Evolutionary conservation across 1,284 basidiomycete species (phyloP).

Genomic region (Coriolopsis trogii): DNA sequence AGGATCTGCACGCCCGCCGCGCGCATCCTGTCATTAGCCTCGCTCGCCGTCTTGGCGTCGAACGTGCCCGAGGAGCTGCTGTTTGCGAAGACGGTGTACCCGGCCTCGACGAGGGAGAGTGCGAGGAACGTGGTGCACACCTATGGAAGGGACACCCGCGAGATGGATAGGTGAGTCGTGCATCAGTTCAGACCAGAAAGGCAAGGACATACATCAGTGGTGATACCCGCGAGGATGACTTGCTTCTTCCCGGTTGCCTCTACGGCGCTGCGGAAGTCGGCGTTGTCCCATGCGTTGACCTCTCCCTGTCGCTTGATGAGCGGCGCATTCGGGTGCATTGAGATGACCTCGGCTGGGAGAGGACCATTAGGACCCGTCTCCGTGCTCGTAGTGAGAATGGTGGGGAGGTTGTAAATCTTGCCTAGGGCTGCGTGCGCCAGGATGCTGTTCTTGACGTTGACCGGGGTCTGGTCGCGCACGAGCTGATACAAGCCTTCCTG

Average conservation of each 20-base stretch:
- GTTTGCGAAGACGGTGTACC: slow-evolving; percentile 50
- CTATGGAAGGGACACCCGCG: too few relatives aligned
- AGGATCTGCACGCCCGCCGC: slow-evolving; percentile 46
- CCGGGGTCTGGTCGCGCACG: slow-evolving; percentile 42
- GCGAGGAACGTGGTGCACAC: slow-evolving; percentile 49
- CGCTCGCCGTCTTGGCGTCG: slow-evolving; percentile 42
- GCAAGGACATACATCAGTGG: slow-evolving; percentile 48
- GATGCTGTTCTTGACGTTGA: slow-evolving; percentile 45
- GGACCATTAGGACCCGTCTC: slow-evolving; percentile 52
- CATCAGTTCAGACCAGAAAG: too few relatives aligned
- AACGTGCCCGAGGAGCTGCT: slow-evolving; percentile 48
- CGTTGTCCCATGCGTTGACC: slow-evolving; percentile 52
- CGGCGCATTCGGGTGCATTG: slow-evolving; percentile 46
- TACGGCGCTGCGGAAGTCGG: slow-evolving; percentile 47
- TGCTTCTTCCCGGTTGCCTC: slow-evolving; percentile 50
- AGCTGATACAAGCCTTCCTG: slow-evolving; percentile 51
- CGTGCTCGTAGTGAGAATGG: slow-evolving; percentile 45
- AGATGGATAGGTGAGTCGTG: too few relatives aligned
- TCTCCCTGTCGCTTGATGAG: slow-evolving; percentile 50
- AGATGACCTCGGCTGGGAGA: slow-evolving; percentile 45
- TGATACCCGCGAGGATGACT: slow-evolving; percentile 48
- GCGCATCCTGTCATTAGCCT: slow-evolving; percentile 51
- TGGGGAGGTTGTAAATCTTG: slow-evolving; percentile 46
- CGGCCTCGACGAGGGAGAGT: slow-evolving; percentile 45
- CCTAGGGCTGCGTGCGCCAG: slow-evolving; percentile 47